Conservation (phyloP, 202 grass and related monocot genomes). For the Bolboschoenoplectus hybrid region DNA sequence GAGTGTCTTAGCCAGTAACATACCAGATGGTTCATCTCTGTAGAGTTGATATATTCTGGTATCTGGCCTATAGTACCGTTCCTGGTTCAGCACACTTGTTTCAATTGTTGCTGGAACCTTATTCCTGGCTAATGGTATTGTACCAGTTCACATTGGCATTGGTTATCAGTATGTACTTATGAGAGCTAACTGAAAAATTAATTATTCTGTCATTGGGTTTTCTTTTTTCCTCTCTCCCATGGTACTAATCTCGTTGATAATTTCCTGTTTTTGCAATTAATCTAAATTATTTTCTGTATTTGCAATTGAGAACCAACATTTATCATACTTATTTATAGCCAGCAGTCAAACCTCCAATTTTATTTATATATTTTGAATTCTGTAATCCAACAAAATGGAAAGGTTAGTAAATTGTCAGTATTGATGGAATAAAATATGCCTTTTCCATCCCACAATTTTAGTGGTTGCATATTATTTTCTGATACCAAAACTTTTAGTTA, state of each 20-base stretch:
- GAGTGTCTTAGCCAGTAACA: background rate
- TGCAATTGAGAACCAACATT: background rate
- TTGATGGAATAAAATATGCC: background rate
- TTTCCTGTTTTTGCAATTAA: background rate
- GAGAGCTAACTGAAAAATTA: background rate
- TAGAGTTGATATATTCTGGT: background rate
- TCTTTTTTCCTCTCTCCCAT: background rate
- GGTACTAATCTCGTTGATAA: background rate
- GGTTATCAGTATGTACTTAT: background rate
- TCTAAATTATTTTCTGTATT: conserved; percentile 20
- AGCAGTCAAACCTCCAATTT: conserved; percentile 12
- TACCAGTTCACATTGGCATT: background rate
- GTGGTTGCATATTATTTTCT: background rate
- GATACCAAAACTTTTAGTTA: conserved; percentile 1
- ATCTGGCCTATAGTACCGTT: background rate
- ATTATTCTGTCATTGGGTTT: background rate
- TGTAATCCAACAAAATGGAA: background rate
- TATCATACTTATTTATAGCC: background rate
- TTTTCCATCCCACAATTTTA: background rate
- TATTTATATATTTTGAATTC: conserved; percentile 16
- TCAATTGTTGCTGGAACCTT: background rate
- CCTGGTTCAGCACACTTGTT: background rate
- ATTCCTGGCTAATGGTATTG: background rate
- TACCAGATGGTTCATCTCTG: background rate
- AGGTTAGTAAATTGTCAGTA: background rate